These are phyloP conservation scores for Leersia perrieri DNA, from an alignment of 176 grass and related monocot species.

Conservation along the genomic window DNA sequence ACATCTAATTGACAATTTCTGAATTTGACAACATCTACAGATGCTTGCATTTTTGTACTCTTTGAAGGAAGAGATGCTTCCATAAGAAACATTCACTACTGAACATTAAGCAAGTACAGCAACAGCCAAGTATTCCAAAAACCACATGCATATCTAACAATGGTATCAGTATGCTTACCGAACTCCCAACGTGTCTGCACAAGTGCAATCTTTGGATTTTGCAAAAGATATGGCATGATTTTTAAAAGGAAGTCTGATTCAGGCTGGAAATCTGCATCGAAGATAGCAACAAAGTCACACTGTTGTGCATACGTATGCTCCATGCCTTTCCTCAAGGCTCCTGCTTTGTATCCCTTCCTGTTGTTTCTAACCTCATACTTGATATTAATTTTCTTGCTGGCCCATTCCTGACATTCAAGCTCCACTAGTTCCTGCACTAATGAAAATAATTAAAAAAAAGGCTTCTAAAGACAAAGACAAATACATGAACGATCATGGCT, in stretches of 20 bases:
- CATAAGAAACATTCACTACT: neutral
- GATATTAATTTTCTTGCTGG: slow-evolving; percentile 69
- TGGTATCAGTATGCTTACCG: slow-evolving; percentile 38
- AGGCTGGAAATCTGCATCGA: slow-evolving; percentile 93
- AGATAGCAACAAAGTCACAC: slow-evolving; percentile 88
- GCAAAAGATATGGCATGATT: slow-evolving; percentile 80
- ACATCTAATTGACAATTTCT: neutral
- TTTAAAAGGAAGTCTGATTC: slow-evolving; percentile 82
- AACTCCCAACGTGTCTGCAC: slow-evolving; percentile 94
- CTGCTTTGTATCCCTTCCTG: slow-evolving; percentile 92
- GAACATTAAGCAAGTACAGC: neutral
- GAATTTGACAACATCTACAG: neutral
- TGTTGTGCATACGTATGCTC: slow-evolving; percentile 63
- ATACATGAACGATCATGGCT: neutral
- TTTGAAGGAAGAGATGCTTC: neutral
- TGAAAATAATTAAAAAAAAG: slow-evolving; percentile 7
- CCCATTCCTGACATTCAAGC: slow-evolving; percentile 82
- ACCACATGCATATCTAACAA: neutral
- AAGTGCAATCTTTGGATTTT: slow-evolving; percentile 76
- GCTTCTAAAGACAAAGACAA: slow-evolving; percentile 14
- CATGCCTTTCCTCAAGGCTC: slow-evolving; percentile 88
- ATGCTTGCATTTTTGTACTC: neutral
- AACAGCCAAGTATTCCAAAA: neutral
- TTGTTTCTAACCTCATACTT: slow-evolving; percentile 85
- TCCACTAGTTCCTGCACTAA: slow-evolving; percentile 75